Conservation (phyloP, 768 basidiomycete species). For the Kondoa subrosea region DNA sequence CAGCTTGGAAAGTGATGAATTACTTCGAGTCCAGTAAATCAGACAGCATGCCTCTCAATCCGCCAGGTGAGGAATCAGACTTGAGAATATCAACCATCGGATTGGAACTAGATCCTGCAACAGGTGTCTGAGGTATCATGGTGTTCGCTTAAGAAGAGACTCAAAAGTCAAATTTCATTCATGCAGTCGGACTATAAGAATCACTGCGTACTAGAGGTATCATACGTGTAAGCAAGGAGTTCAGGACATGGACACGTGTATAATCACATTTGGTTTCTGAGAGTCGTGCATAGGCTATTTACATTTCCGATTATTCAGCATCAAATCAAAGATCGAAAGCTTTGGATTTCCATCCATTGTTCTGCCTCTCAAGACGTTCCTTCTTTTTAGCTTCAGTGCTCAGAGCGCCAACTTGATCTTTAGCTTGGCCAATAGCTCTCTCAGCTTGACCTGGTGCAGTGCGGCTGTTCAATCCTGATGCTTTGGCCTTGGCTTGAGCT, state of each 20-base stretch:
- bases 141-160: no score
- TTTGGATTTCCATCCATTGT: not conserved
- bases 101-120: not conserved
- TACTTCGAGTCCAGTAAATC: slow-evolving; percentile 14
- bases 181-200: no score
- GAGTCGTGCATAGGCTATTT: not conserved
- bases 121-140: not conserved
- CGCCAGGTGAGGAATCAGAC: not conserved
- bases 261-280: no score
- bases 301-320: not conserved
- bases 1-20: not conserved
- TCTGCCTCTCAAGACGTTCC: not conserved
- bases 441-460: not conserved
- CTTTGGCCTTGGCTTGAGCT: not conserved
- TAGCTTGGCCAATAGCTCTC: not conserved
- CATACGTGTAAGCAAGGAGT: not conserved
- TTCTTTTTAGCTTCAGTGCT: not conserved
- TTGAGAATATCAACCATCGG: not conserved
- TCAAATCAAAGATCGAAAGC: slow-evolving; percentile 9
- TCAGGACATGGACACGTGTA: no score
- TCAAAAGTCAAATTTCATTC: no score
- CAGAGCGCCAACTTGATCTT: not conserved
- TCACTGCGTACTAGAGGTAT: no score
- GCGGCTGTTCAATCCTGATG: not conserved
- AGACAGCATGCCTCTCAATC: slow-evolving; percentile 7